phyloP scores from a whole-genome alignment of 352 stramenopile genomes.

The Pythium rishiriense region DNA sequence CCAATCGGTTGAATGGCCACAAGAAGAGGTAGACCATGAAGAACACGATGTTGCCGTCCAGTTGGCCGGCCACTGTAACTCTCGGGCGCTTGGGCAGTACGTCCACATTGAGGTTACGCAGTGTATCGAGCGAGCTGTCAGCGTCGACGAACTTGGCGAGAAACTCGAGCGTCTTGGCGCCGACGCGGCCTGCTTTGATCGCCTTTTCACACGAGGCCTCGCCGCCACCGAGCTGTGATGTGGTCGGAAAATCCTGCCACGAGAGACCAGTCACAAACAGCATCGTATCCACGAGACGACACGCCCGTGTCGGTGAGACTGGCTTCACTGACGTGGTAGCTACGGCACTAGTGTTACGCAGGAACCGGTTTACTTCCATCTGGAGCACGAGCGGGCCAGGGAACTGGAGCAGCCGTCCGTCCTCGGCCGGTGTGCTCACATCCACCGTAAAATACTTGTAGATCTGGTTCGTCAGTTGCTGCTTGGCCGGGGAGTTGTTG shows the following conservation, averaged over 20 bases:
- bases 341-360: constrained; percentile 23
- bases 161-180: constrained; percentile 37
- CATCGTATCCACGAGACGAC: constrained; percentile 49
- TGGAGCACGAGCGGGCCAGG: constrained; percentile 58
- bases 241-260: constrained; percentile 49
- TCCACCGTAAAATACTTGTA: constrained; percentile 38
- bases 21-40: constrained; percentile 80
- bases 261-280: constrained; percentile 34
- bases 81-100: constrained; percentile 45
- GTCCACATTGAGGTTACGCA: constrained; percentile 43
- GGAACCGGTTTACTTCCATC: constrained; percentile 52
- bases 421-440: constrained; percentile 3
- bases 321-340: neutral
- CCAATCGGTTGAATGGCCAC: constrained; percentile 84
- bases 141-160: constrained; percentile 38
- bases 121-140: constrained; percentile 33
- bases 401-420: constrained; percentile 29
- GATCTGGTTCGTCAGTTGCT: constrained; percentile 33
- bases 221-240: constrained; percentile 36
- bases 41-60: constrained; percentile 72
- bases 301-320: constrained; percentile 24
- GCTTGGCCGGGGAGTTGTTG: constrained; percentile 1
- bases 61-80: constrained; percentile 37
- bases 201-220: constrained; percentile 27
- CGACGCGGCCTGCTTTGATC: constrained; percentile 31